Evolutionary conservation across 345 rosid genomes (phyloP), one percentile per base, ranked within the genome.

Genomic region (Gossypium rotundifolium): DNA sequence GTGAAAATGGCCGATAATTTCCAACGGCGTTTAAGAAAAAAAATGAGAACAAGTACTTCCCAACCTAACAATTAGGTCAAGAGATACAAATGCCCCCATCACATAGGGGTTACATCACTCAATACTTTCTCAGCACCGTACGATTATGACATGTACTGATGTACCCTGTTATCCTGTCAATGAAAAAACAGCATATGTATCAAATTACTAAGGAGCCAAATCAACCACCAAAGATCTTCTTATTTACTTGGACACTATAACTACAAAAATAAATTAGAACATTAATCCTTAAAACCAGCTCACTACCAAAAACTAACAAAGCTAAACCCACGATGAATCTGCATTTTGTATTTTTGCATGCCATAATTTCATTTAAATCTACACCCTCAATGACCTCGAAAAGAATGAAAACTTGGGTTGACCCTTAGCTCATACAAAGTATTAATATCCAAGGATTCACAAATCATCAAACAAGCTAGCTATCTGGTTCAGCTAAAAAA

Each of bases 131-230:
- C 65, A 3, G 44, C 52, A 51, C 9, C 27, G 59, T 20, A 16
- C 23, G 7, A 9, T 18, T 27, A 46, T 46, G 20, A 22, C 12
- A 7, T 23, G 20, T 13, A 67, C 55, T 51, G 17, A 51, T 51
- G 54, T 51, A 18, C 20, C 64, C 29, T 10, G 14, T 27, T 16
- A 7, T 74, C 81, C 77, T 78, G 81, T 66, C 71, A 40, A 11
- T 16, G 17, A 20, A 67, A 69, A 62, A 4, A 3, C 6, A 52
- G 48, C 11, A 38, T 5, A 33, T 33, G 7, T 3, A 11, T 46
- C 71, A 12, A 22, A 45, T 14, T 46, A 64, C 11, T 14, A 46
- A 4, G 29, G 3, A 53, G 12, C 17, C 18, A 33, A 9, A 25
- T 70, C 27, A 38, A 70, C 74, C 11, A 46, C 5, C 61, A 33